Evolutionary conservation across 2,329 filamentous ascomycete genomes (phyloP), one percentile per base, ranked within the genome.

Genomic region (Claviceps arundinis): DNA sequence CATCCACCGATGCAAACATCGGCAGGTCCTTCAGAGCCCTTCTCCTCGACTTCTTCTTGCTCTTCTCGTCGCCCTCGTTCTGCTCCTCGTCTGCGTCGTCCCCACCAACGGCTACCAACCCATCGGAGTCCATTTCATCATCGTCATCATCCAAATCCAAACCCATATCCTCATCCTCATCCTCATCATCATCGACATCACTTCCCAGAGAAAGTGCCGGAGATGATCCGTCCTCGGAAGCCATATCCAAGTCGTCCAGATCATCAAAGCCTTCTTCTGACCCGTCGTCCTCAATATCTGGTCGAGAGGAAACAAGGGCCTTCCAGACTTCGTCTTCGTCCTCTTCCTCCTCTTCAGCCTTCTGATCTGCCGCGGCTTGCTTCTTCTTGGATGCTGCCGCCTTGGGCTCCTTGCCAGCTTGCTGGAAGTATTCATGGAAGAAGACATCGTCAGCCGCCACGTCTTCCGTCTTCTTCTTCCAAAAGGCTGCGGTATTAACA

Each of bases 381-480:
- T 72, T 69, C 65, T 79, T 76, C 65, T 79, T 76, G 69, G 78
- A 78, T 60, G 76, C 75, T 60, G 22, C 8, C 5, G 49, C 7
- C 64, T 84, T 78, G 52, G 66, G 65, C 49, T 75, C 71, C 67
- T 82, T 89, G 56, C 82, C 81, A 52, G 87, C 70, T 56, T 84
- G 80, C 55, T 81, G 84, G 70, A 98, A 98, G 78, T 98, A 98
- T 58, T 89, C 84, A 68, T 98, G 93, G 80, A 98, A 98, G 80
- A 98, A 98, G 41, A 89, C 87, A 64, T 98, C 93, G 58, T 98
- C 90, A 0, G 83, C 88, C 3, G 86, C 83, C 45, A 98, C 85
- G 51, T 97, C 84, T 57, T 89, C 84, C n/a, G 79, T 76, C 71
- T 89, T 90, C 78, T 88, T 89, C 62, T 84, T 84, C 88, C 89